A percentile compares a stretch with the other conserved stretches of the same genome.
Evolutionary conservation across 164 flowering plant species (phyloP).

Genomic region (Tetracentron sinense): DNA sequence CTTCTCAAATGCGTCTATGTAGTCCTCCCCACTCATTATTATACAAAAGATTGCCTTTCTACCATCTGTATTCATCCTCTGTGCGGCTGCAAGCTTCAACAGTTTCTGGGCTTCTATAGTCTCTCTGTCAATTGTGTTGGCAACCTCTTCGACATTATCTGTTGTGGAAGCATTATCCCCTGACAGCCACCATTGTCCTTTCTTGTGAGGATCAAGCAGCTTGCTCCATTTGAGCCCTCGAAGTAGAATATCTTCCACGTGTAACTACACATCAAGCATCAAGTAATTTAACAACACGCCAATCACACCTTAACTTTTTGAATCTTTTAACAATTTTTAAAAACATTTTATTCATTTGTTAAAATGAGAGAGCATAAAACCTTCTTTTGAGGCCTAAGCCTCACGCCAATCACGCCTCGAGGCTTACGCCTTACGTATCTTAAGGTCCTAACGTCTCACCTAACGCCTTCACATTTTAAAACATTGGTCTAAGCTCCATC

Average conservation of each 20-base stretch:
- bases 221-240: slow-evolving; percentile 87
- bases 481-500: no score
- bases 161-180: slow-evolving; percentile 44
- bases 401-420: no score
- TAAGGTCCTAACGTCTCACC: no score
- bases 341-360: no score
- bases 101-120: slow-evolving; percentile 75
- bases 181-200: slow-evolving; percentile 95
- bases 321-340: no score
- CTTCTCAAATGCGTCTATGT: slow-evolving; percentile 82
- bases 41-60: slow-evolving; percentile 86
- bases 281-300: background rate
- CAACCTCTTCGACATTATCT: slow-evolving; percentile 56
- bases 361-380: no score
- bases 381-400: no score
- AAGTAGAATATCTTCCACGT: slow-evolving; percentile 59
- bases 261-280: slow-evolving; percentile 48
- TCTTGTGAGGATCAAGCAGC: slow-evolving; percentile 86
- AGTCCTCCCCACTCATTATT: slow-evolving; percentile 89
- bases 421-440: no score
- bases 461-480: no score
- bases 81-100: slow-evolving; percentile 82
- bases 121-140: slow-evolving; percentile 70
- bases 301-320: no score
- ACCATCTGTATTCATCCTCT: slow-evolving; percentile 91